Base-by-base conservation (phyloP, 2,329 filamentous ascomycete species). In the Penicillium sp. region DNA sequence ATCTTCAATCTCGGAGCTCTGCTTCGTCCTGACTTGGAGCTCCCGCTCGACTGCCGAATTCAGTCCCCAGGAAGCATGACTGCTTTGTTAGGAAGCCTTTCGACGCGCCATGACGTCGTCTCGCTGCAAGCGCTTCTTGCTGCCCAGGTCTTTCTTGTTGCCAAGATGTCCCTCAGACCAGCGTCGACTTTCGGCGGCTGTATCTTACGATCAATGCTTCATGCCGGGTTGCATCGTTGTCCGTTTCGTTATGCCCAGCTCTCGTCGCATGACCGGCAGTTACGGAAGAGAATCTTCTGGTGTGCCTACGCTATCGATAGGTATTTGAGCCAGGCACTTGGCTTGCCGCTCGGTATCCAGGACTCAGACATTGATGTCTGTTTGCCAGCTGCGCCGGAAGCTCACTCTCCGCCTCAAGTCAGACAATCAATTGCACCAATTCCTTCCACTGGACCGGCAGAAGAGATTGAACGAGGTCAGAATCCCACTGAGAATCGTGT, bases 211-310 rank as follows among this genome's bases (percentile, higher is more conserved):
- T 76, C 78, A 5, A 75, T 84, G 49, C 79, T 81, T 25, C 81
- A 83, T 62, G 77, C 80, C 1, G 82, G 82, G 4, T 73, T 83
- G 6, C 82, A 84, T 63, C 75, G 82, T 3, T 84, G 82, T 62
- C 82, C 82, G 0, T 79, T 80, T 57, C 80, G 82, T 6, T 84
- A 83, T 59, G 72, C 73, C 10, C 75, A 82, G 54, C 73, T 83
- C 10, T 76, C 78, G 2, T 69, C 71, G 3, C 74, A 77, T 60
- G 75, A 78, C 50, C 70, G 76, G 22, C 75, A 78, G 35, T 64
- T 78, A 34, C 72, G 76, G 10, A 78, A 78, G 61, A 69, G 76
- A n/a, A 72, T 78, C 11, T 78, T 78, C 60, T 78, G 76, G 76
- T 75, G 71, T 28, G 75, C 75, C 1, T 78, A 78, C 64, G 76